Conservation (phyloP, 176 grass and related monocot genomes). For the Ensete glaucum region DNA sequence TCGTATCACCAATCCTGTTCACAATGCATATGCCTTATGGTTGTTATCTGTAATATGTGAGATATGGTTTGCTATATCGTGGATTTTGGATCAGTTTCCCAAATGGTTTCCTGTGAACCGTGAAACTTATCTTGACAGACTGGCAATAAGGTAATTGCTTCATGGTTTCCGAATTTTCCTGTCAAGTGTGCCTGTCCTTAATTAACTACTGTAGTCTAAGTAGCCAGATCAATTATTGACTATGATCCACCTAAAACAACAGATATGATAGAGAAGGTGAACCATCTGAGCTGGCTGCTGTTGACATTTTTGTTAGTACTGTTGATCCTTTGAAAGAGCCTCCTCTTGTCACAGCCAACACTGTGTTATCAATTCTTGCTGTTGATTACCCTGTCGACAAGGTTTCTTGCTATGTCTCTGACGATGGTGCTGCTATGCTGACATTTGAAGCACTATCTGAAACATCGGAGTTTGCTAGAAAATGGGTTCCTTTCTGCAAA, state of each 20-base stretch:
- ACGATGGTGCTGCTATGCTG: slow-evolving; percentile 97
- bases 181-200: background rate
- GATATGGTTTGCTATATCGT: slow-evolving; percentile 95
- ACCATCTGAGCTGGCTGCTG: slow-evolving; percentile 78
- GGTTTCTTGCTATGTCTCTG: slow-evolving; percentile 98
- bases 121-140: slow-evolving; percentile 93
- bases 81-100: slow-evolving; percentile 99
- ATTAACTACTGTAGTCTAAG: slow-evolving; percentile 9
- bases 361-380: slow-evolving; percentile 93
- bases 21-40: slow-evolving; percentile 72
- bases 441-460: slow-evolving; percentile 81
- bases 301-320: slow-evolving; percentile 97
- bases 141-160: slow-evolving; percentile 72
- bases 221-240: background rate
- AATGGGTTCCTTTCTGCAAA: slow-evolving; percentile 96
- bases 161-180: slow-evolving; percentile 6
- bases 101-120: slow-evolving; percentile 97
- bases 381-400: slow-evolving; percentile 96
- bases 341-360: slow-evolving; percentile 97
- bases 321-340: slow-evolving; percentile 98
- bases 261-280: slow-evolving; percentile 97
- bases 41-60: slow-evolving; percentile 94
- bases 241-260: slow-evolving; percentile 26
- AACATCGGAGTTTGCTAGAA: slow-evolving; percentile 99
- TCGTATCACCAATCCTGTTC: slow-evolving; percentile 92